These are phyloP conservation scores for Sungouiella thailandica DNA, from an alignment of 805 yeast species.

Conservation along the genomic window DNA sequence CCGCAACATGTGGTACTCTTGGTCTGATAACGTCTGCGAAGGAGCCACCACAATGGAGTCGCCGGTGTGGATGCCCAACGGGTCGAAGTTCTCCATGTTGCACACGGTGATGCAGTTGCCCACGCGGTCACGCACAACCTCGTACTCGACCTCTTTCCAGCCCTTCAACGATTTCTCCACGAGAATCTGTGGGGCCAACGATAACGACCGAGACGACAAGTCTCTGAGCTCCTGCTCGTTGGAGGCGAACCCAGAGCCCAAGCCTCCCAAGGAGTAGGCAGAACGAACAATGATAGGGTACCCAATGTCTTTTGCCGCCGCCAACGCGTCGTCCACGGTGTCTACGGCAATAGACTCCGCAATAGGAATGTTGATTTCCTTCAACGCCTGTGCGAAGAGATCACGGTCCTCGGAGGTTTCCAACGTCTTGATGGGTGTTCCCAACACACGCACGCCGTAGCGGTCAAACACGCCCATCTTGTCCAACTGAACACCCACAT, in stretches of 20 bases:
- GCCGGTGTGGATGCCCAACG: constrained; percentile 98
- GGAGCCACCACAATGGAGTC: constrained; percentile 99
- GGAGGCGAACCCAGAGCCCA: constrained; percentile 95
- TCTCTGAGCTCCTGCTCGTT: constrained; percentile 78
- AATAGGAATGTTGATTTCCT: constrained; percentile 91
- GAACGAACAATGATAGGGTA: constrained; percentile 97
- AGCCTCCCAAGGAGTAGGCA: constrained; percentile 95
- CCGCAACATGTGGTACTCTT: constrained; percentile 96
- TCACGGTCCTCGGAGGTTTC: constrained; percentile 98
- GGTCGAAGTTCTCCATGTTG: constrained; percentile 99
- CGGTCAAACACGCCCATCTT: constrained; percentile 91
- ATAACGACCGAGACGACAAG: constrained; percentile 82
- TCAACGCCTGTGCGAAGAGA: constrained; percentile 88
- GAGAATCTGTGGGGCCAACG: constrained; percentile 89
- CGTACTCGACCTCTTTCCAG: constrained; percentile 98
- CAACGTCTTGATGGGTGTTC: constrained; percentile 94
- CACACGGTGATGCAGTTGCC: constrained; percentile 98
- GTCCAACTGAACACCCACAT: constrained; percentile 92
- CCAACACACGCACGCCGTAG: constrained; percentile 89
- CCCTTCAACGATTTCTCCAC: constrained; percentile 97
- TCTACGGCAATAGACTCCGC: constrained; percentile 97
- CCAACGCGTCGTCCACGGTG: constrained; percentile 84
- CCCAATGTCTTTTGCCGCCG: constrained; percentile 84
- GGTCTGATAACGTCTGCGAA: constrained; percentile 93
- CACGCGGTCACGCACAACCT: constrained; percentile 94